Evolutionary conservation across 768 basidiomycete species (phyloP), one percentile per base, ranked within the genome.

Genomic region (Dacryopinax primogenitus): DNA sequence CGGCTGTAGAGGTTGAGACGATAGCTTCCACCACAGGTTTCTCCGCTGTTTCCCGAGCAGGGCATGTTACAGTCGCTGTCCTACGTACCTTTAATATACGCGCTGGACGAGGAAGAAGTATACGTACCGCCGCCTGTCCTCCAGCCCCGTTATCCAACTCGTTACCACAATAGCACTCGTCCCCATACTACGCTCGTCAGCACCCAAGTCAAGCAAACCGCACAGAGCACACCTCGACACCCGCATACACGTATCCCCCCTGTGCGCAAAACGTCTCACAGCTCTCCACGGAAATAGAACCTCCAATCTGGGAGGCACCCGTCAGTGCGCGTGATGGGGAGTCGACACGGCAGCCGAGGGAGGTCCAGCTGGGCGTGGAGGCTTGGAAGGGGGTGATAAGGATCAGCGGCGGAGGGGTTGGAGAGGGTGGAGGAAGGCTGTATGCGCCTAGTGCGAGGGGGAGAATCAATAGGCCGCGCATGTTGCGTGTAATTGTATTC

Each of bases 161-260:
- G n/a, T n/a, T n/a, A n/a, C n/a, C n/a, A n/a, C n/a, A n/a, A n/a
- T n/a, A n/a, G n/a, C n/a, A n/a, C n/a, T n/a, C n/a, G n/a, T n/a
- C n/a, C n/a, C n/a, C n/a, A n/a, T n/a, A n/a, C n/a, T n/a, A n/a
- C n/a, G n/a, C n/a, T n/a, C n/a, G n/a, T n/a, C n/a, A n/a, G n/a
- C n/a, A n/a, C n/a, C n/a, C n/a, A n/a, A n/a, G n/a, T n/a, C n/a
- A n/a, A n/a, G n/a, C n/a, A n/a, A n/a, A n/a, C n/a, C n/a, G n/a
- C n/a, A n/a, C n/a, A n/a, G n/a, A 11, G n/a, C 37, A n/a, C 37
- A 39, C 37, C 32, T 66, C 66, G 30, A 67, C 39, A 18, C 66
- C 66, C 13, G 66, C 63, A 16, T 64, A 37, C 9, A 32, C 41
- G 61, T 41, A 67, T 13, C 66, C 66, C 4, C 33, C 21, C 1